Conservation (phyloP, 2,329 filamentous ascomycete genomes). For the Aspergillus terreus region DNA sequence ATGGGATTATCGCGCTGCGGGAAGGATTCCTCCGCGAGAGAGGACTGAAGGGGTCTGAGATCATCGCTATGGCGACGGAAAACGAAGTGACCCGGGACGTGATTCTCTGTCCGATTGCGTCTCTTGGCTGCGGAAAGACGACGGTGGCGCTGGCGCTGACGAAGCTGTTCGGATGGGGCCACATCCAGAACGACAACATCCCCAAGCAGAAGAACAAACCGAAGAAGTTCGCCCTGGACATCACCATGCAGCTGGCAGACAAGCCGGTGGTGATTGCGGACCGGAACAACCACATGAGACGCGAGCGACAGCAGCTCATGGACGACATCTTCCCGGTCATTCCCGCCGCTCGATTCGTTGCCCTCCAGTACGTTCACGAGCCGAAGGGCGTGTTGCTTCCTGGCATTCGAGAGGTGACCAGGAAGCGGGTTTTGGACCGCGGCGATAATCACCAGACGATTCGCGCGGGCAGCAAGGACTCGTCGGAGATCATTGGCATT, state of each 20-base stretch:
- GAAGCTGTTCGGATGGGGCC: constrained; percentile 85
- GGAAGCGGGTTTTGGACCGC: constrained; percentile 72
- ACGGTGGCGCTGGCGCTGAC: constrained; percentile 78
- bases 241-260: constrained; percentile 62
- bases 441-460: constrained; percentile 99
- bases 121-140: constrained; percentile 95
- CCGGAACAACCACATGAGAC: constrained; percentile 86
- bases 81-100: constrained; percentile 61
- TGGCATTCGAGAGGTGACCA: constrained; percentile 70
- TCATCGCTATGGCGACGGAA: constrained; percentile 66
- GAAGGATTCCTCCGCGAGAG: constrained; percentile 82
- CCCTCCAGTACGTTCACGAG: constrained; percentile 83
- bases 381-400: constrained; percentile 58
- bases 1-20: constrained; percentile 88
- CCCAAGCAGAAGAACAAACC: constrained; percentile 70
- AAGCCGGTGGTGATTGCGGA: constrained; percentile 80
- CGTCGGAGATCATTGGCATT: constrained; percentile 74
- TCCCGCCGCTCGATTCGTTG: constrained; percentile 68
- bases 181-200: constrained; percentile 96
- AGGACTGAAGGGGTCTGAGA: constrained; percentile 82
- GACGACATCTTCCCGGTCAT: constrained; percentile 66
- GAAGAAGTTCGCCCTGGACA: constrained; percentile 68
- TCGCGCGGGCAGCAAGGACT: constrained; percentile 70
- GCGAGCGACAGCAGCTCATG: constrained; percentile 84
- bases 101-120: constrained; percentile 85